Base-by-base conservation (phyloP, 345 rosid species). In the Laguncularia racemosa region DNA sequence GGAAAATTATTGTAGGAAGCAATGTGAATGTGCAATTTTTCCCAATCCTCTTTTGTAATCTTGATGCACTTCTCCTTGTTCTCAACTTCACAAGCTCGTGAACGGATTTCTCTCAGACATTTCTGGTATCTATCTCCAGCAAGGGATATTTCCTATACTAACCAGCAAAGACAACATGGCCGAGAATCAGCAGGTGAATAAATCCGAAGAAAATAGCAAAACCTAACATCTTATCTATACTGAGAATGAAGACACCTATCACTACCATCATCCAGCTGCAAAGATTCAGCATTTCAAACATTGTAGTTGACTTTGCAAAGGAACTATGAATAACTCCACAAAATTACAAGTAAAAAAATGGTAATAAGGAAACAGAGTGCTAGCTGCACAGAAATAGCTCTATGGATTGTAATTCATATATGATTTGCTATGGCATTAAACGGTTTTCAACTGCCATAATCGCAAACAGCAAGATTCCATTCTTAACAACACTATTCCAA, bases 1-100 rank as follows among this genome's bases (percentile, higher is more conserved):
- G 99, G 99, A 59, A 93, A 93, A 66, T 84, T 90, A 71, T 93
- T 93, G 62, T 70, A 86, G 13, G 99, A 93, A 61, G 99, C 95
- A 76, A 90, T 81, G 64, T 87, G 97, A 0, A 93, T 55, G 62
- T 87, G 78, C 78, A 93, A 21, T 50, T 79, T 85, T 67, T 85
- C 87, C 99, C 96, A 93, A 55, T 89, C 97, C 61, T 81, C 76
- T 81, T 87, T 87, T 48, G 62, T 73, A 19, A 90, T 85, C 78
- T 79, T 85, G 64, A 93, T 59, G 4, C 96, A 89, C 59, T 74
- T 89, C 64, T 84, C 90, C 77, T 79, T 69, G 67, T 89, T 95
- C 74, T 87, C 86, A 66, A 87, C 81, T 60, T 85, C 96, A 63
- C 76, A 61, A 62, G 82, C 97, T 26, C 92, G 81, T 43, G 82